Base-by-base conservation (phyloP, 257 asterid species). In the Leonotis leonurus region DNA sequence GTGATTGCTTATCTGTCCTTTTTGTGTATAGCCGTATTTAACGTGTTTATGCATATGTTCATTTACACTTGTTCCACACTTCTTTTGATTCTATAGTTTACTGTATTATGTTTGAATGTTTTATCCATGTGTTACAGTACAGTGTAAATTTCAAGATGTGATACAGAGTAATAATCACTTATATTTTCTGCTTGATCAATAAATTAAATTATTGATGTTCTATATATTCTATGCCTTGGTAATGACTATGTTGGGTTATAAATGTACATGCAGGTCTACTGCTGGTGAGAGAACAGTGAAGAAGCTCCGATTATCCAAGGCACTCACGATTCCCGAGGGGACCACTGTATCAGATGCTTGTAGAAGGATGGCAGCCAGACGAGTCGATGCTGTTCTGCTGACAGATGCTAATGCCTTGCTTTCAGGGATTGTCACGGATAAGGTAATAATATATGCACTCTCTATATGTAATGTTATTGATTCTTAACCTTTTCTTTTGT, bases 381-480 rank as follows among this genome's bases (percentile, higher is more conserved):
- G 87, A n/a, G 88, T 86, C 26, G 94, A 91, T 77, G 95, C 95
- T 26, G 96, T 85, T 76, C 78, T 90, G 60, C 80, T 90, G 61
- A 90, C 95, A 44, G 98, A 90, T 64, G 77, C 95, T 67, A 91
- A 91, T 75, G 96, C 90, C 16, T 68, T 88, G 77, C 98, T 91
- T 65, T 92, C 98, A 0, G 98, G 98, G 75, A 86, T 92, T 56
- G 90, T 89, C 71, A 92, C 98, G 55, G 95, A 92, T 75, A 92
- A 92, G 95, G 98, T 84, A 51, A 54, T 55, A 29, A 22, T 26
- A 14, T 20, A 65, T 60, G 9, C 41, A 17, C 50, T 35, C 43
- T 39, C 26, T 32, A 18, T 17, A 35, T 45, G 65, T 26, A 45
- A 21, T 33, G 49, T 10, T 43, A 20, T 49, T 27, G 18, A n/a